Evolutionary conservation across 108 stramenopile species (phyloP), one percentile per base, ranked within the genome.

Genomic region (Cyclotella choctawhatcheeana): DNA sequence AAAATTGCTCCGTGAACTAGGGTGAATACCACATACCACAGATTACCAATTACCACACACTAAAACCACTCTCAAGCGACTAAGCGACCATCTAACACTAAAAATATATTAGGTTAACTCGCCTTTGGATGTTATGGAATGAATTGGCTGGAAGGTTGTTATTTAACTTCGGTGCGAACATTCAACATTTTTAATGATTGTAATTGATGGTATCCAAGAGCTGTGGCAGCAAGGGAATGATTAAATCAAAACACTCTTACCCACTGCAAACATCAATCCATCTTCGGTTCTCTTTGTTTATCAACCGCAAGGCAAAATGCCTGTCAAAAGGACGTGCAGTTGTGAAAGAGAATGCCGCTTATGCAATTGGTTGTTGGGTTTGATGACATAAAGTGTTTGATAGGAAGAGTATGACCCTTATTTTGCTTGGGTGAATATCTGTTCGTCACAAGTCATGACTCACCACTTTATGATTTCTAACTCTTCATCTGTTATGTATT

Each of bases 371-470:
- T 78, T 70, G n/a, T 47, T 52, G 64, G 56, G 69, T 27, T 71
- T 78, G 77, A 78, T 78, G 77, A 78, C 69, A 71, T 18, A 24
- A 58, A 64, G 79, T 80, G 76, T 80, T 80, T 80, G 79, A 80
- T 80, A 80, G 79, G 79, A 80, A 80, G 79, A 80, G 79, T 80
- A 80, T 72, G 79, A 80, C 71, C 79, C 79, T 47, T 22, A 22
- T 10, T 22, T 0, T 22, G n/a, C 51, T 52, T 52, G 51, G n/a
- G 10, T 24, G 10, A 24, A 2, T 22, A 22, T 22, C 20, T 1
- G 2, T 12, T 52, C 24, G 51, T 52, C 24, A 10, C 3, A 3
- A 56, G 2, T 30, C 55, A n/a, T n/a, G n/a, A n/a, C n/a, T n/a
- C n/a, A n/a, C n/a, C n/a, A n/a, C n/a, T n/a, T n/a, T n/a, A n/a